These are phyloP conservation scores for Geosmithia flava DNA, from an alignment of 2,329 filamentous ascomycete species.

Conservation along the genomic window DNA sequence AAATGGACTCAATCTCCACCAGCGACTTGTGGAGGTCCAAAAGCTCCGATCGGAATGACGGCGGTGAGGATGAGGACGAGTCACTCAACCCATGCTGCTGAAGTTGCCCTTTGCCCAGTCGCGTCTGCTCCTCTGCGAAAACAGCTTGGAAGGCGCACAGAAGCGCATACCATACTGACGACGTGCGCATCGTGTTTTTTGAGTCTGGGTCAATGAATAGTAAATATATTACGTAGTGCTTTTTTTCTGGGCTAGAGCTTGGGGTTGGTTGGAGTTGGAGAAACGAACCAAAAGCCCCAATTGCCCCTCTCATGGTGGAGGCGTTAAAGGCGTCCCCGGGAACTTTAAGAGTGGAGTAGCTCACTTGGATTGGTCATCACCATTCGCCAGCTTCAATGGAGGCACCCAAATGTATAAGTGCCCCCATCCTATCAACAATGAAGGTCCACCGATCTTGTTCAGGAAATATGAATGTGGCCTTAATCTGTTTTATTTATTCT, in stretches of 20 bases:
- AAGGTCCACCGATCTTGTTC: no score
- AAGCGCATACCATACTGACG: neutral
- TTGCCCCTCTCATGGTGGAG: no score
- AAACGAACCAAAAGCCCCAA: neutral
- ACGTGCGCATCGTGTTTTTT: neutral
- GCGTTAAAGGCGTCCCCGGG: no score
- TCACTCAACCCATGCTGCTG: neutral
- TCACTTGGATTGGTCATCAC: no score
- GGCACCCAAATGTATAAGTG: no score
- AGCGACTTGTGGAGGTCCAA: constrained; percentile 64
- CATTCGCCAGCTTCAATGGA: no score
- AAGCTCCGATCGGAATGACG: constrained; percentile 34
- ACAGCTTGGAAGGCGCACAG: neutral
- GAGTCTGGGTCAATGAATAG: neutral
- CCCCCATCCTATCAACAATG: no score
- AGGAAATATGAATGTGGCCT: no score
- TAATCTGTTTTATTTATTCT: no score
- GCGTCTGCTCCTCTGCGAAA: neutral
- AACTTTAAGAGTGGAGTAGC: no score
- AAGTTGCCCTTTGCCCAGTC: neutral
- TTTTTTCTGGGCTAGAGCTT: neutral
- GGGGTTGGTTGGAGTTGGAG: neutral
- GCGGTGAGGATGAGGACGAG: constrained; percentile 11
- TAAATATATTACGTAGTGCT: neutral
- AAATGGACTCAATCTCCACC: constrained; percentile 62